Percentiles rank a stretch among this genome's conserved stretches.
Evolutionary conservation across 2,329 filamentous ascomycete genomes (phyloP).

Genomic region (Sclerotinia borealis): DNA sequence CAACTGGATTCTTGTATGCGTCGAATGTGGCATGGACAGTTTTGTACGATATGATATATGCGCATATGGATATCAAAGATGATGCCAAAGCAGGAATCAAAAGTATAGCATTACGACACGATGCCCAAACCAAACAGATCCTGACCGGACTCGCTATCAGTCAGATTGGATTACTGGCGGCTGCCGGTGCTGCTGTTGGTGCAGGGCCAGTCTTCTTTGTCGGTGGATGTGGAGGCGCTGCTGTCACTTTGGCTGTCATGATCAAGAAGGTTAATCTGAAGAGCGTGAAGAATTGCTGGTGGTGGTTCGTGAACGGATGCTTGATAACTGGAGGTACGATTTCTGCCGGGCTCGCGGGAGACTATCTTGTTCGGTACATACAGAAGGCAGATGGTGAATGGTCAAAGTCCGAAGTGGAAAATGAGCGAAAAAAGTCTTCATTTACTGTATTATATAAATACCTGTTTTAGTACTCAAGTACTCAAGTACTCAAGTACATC

Average conservation of each 20-base stretch:
- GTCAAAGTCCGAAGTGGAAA: neutral
- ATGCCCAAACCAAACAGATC: conserved; percentile 69
- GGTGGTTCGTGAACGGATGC: conserved; percentile 70
- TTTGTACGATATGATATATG: conserved; percentile 89
- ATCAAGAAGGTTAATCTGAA: conserved; percentile 62
- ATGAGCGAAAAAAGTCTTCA: conserved; percentile 5
- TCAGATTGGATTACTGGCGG: conserved; percentile 64
- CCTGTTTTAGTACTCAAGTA: neutral
- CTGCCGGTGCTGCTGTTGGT: conserved; percentile 61
- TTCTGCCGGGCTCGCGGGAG: conserved; percentile 50
- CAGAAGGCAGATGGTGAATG: conserved; percentile 16
- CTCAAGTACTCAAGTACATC: too few relatives aligned
- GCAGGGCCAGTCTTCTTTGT: conserved; percentile 63
- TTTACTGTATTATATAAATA: conserved; percentile 9
- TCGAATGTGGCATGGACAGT: conserved; percentile 84
- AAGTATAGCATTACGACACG: conserved; percentile 76
- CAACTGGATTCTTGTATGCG: conserved; percentile 64
- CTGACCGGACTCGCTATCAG: conserved; percentile 62
- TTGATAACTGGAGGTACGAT: conserved; percentile 62
- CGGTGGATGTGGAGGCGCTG: conserved; percentile 60
- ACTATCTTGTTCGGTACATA: conserved; percentile 52
- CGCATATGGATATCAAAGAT: conserved; percentile 85
- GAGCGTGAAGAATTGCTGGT: conserved; percentile 63
- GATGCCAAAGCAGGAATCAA: conserved; percentile 84
- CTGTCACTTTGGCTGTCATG: conserved; percentile 57